phyloP scores from a whole-genome alignment of 1,284 basidiomycete genomes.

The Trichosporon coremiiforme region DNA sequence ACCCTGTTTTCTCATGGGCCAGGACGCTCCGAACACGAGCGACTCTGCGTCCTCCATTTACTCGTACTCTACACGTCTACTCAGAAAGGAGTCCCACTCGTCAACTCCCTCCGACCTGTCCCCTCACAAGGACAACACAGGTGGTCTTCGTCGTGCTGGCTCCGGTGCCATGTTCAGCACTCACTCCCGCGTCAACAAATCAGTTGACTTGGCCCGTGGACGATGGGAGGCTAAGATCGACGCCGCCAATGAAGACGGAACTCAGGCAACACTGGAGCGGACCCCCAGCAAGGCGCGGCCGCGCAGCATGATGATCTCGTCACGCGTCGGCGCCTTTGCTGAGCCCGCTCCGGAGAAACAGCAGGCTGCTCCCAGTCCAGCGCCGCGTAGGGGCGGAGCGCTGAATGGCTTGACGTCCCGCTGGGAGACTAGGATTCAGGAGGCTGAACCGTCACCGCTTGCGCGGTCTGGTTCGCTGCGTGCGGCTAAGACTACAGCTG shows the following conservation, averaged over 20 bases:
- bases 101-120: slow-evolving; percentile 31
- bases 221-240: slow-evolving; percentile 54
- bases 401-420: background rate
- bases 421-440: slow-evolving; percentile 8
- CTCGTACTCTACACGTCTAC: slow-evolving; percentile 47
- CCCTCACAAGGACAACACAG: slow-evolving; percentile 18
- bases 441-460: slow-evolving; percentile 6
- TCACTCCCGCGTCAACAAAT: slow-evolving; percentile 34
- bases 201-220: slow-evolving; percentile 46
- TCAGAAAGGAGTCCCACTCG: slow-evolving; percentile 25
- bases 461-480: slow-evolving; percentile 3
- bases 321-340: slow-evolving; percentile 4
- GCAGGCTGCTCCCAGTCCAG: slow-evolving; percentile 5
- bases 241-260: slow-evolving; percentile 22
- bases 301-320: slow-evolving; percentile 27
- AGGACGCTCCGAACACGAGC: slow-evolving; percentile 15
- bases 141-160: slow-evolving; percentile 33
- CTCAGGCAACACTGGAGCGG: slow-evolving; percentile 8
- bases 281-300: slow-evolving; percentile 21
- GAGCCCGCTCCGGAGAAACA: slow-evolving; percentile 9
- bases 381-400: slow-evolving; percentile 18
- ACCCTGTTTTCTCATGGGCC: slow-evolving; percentile 16
- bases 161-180: slow-evolving; percentile 29
- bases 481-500: background rate
- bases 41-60: slow-evolving; percentile 46